A percentile compares a stretch with the other conserved stretches of the same genome.
These are phyloP conservation scores for Ceratobasidium sp. DNA, from an alignment of 1,284 basidiomycete genomes.

Conservation along the genomic window DNA sequence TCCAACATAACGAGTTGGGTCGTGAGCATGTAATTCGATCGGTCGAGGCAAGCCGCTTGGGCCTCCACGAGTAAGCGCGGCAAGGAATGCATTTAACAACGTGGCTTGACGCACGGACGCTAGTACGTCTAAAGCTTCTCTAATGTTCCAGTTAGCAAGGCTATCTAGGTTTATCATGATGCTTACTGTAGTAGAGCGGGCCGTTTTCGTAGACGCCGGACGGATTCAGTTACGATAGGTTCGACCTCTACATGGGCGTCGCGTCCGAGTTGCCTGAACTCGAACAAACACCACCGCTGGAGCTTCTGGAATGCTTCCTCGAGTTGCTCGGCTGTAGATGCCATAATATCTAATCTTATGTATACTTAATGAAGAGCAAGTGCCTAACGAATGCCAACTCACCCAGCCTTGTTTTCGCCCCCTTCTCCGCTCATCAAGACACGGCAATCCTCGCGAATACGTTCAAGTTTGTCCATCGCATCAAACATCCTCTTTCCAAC, in stretches of 20 bases:
- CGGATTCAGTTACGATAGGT: conserved; percentile 74
- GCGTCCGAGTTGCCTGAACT: conserved; percentile 83
- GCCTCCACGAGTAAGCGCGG: conserved; percentile 89
- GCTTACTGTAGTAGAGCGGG: conserved; percentile 83
- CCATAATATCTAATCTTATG: conserved; percentile 86
- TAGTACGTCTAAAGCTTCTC: conserved; percentile 81
- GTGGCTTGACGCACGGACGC: conserved; percentile 85
- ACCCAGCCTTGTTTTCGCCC: conserved; percentile 84
- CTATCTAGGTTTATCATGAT: neutral
- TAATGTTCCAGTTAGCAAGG: conserved; percentile 51
- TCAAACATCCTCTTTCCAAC: conserved; percentile 79
- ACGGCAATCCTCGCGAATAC: conserved; percentile 84
- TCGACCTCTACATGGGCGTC: conserved; percentile 85
- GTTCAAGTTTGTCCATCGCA: conserved; percentile 87
- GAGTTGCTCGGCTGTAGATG: conserved; percentile 79
- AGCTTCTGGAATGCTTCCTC: conserved; percentile 93
- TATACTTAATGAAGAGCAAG: neutral
- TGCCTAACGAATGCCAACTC: conserved; percentile 47
- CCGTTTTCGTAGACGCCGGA: conserved; percentile 75
- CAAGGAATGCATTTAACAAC: conserved; percentile 82
- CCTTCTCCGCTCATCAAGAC: conserved; percentile 90
- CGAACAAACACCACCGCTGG: conserved; percentile 84
- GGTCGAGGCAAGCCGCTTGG: conserved; percentile 89
- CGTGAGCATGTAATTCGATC: conserved; percentile 97
- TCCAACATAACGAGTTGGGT: conserved; percentile 94